These are phyloP conservation scores for Aspergillus hancockii DNA, from an alignment of 495 filamentous ascomycete species.

Conservation along the genomic window DNA sequence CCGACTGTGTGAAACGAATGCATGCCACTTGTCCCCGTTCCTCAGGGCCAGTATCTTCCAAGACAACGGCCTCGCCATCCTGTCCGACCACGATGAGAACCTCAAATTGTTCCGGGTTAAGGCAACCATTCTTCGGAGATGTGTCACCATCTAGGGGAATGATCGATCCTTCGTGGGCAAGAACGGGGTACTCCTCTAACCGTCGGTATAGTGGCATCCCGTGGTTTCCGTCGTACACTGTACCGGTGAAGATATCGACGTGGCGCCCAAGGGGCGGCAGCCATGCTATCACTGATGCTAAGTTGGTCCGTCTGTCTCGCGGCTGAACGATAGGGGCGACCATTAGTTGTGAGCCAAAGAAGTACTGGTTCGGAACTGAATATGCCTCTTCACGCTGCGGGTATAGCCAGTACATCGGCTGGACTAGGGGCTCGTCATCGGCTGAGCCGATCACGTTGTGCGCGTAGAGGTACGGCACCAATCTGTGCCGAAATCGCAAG, in stretches of 20 bases:
- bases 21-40: background rate
- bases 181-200: conserved; percentile 46
- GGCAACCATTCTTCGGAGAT: conserved; percentile 40
- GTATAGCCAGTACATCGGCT: conserved; percentile 63
- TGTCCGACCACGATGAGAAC: conserved; percentile 53
- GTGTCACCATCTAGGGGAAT: conserved; percentile 46
- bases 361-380: conserved; percentile 50
- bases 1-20: conserved; percentile 9
- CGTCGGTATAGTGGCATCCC: conserved; percentile 45
- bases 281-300: conserved; percentile 48
- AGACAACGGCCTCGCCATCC: conserved; percentile 48
- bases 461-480: conserved; percentile 59
- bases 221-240: conserved; percentile 54
- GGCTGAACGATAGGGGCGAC: conserved; percentile 54
- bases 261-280: conserved; percentile 45
- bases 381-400: conserved; percentile 49
- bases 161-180: conserved; percentile 56
- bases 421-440: conserved; percentile 49
- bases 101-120: conserved; percentile 40
- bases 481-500: conserved; percentile 50
- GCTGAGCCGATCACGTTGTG: conserved; percentile 49
- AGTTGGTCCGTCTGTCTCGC: conserved; percentile 34
- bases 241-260: conserved; percentile 53
- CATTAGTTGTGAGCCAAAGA: conserved; percentile 54
- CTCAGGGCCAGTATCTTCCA: conserved; percentile 18